A percentile compares a stretch with the other conserved stretches of the same genome.
These are phyloP conservation scores for Artemisia tridentata DNA, from an alignment of 129 eudicot species.

Conservation along the genomic window DNA sequence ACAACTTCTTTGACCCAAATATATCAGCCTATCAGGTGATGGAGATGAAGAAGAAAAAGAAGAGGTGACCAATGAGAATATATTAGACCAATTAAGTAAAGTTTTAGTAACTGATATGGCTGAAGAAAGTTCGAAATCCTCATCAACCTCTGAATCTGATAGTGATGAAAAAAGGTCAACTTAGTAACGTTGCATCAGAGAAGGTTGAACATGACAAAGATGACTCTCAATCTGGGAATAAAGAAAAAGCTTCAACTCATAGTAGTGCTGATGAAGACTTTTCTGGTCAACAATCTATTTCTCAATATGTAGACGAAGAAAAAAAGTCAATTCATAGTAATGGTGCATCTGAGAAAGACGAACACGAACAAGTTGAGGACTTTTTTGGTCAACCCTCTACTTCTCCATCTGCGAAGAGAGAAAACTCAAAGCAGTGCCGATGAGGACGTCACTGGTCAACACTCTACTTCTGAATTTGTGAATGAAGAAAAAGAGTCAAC, in stretches of 20 bases:
- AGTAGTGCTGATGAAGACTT: too few relatives aligned
- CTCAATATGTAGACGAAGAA: too few relatives aligned
- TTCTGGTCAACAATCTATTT: too few relatives aligned
- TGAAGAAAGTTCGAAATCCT: constrained; percentile 25
- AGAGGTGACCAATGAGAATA: constrained; percentile 13
- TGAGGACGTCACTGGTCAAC: neutral
- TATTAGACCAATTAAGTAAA: constrained; percentile 15
- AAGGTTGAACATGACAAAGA: constrained; percentile 12
- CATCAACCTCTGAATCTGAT: constrained; percentile 25
- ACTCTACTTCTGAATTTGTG: neutral
- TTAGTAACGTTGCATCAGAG: constrained; percentile 3
- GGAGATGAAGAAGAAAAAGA: constrained; percentile 26
- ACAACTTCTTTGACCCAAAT: constrained; percentile 27
- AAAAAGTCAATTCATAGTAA: too few relatives aligned
- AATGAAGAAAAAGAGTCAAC: neutral
- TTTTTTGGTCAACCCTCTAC: neutral
- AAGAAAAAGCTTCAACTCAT: constrained; percentile 12
- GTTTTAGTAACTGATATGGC: constrained; percentile 13
- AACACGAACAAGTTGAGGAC: neutral
- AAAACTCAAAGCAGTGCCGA: constrained; percentile 1
- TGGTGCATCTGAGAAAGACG: constrained; percentile 17
- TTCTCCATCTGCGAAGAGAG: constrained; percentile 7
- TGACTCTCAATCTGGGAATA: constrained; percentile 6
- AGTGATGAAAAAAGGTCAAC: constrained; percentile 21
- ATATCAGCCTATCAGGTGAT: constrained; percentile 17